Base-by-base conservation (phyloP, 1,139 yeast species). In the Maudiozyma humilis region DNA sequence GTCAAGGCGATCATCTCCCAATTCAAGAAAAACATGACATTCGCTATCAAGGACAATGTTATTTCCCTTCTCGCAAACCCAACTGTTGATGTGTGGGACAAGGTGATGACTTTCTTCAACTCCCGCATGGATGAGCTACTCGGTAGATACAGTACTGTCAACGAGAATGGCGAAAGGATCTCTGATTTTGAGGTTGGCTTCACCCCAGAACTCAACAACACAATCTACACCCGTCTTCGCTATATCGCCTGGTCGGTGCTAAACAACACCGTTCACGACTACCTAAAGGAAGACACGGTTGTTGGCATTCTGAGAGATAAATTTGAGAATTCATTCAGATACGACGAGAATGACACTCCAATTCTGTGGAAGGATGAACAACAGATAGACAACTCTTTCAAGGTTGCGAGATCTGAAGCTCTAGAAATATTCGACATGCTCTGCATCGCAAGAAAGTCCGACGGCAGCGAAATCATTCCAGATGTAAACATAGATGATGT, bases 261-360 rank as follows among this genome's bases (percentile, higher is more conserved):
- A 50, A 74, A 79, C 49, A 71, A 70, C 3, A 67, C 76, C 16
- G 69, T 82, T 40, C 81, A 73, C 51, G 83, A 80, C 47, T 73
- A 75, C 45, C 62, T 82, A 42, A 73, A 75, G 16, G 82, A 76
- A 49, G 87, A 80, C 41, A 75, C 71, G 16, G 69, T 79, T 17
- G 69, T 79, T 2, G 68, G 69, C 40, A 69, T 81, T 23, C 61
- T 83, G 56, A 78, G 81, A 60, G 85, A 79, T 44, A 68, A 76
- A 49, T 91, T 91, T 65, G 97, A 89, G 56, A 86, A 81, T 47
- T 69, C 68, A 44, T 91, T 91, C 67, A 73, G 93, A 53, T 91
- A 84, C 61, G 96, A 88, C 62, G 79, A 75, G 39, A 75, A 80
- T 50, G 95, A 93, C 4, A 67, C 87, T 34, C 98, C 98, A 5